These are phyloP conservation scores for Westerdykella aurantiaca DNA, from an alignment of 2,329 filamentous ascomycete species.

Conservation along the genomic window DNA sequence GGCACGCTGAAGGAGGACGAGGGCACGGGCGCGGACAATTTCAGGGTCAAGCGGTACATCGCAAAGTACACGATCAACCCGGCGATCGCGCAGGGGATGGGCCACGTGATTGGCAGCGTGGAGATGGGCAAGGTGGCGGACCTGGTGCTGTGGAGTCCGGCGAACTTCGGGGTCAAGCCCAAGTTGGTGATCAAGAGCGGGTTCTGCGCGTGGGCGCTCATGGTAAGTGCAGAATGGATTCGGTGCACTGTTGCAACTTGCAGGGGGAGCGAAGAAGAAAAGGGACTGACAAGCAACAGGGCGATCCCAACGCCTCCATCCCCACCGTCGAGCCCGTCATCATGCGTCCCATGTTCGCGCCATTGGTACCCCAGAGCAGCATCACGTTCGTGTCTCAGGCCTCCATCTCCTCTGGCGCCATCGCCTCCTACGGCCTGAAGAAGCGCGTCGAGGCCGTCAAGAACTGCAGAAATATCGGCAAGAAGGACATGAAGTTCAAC, in stretches of 20 bases:
- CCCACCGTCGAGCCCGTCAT: constrained; percentile 82
- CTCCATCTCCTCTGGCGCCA: constrained; percentile 60
- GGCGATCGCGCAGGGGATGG: constrained; percentile 84
- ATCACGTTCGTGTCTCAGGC: constrained; percentile 78
- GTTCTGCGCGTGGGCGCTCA: constrained; percentile 74
- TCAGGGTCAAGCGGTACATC: constrained; percentile 84
- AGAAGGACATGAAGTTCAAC: constrained; percentile 89
- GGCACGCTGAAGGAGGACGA: constrained; percentile 72
- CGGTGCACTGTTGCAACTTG: background rate
- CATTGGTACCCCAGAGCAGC: constrained; percentile 63
- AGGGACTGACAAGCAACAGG: constrained; percentile 19
- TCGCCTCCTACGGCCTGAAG: constrained; percentile 66
- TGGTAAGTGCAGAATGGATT: constrained; percentile 52
- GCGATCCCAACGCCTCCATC: constrained; percentile 55
- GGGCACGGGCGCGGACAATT: constrained; percentile 77
- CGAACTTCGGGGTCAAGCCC: constrained; percentile 84
- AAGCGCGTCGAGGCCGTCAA: constrained; percentile 77
- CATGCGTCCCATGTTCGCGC: constrained; percentile 79
- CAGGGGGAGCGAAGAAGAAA: constrained; percentile 2
- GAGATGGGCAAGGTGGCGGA: constrained; percentile 89
- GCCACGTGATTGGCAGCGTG: constrained; percentile 76
- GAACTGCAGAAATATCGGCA: constrained; percentile 67
- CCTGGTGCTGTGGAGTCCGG: constrained; percentile 78
- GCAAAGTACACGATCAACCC: constrained; percentile 97
- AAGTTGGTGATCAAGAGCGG: constrained; percentile 78